A percentile compares a stretch with the other conserved stretches of the same genome.
phyloP scores from a whole-genome alignment of 306 rosid species.

The Malus asiatica region DNA sequence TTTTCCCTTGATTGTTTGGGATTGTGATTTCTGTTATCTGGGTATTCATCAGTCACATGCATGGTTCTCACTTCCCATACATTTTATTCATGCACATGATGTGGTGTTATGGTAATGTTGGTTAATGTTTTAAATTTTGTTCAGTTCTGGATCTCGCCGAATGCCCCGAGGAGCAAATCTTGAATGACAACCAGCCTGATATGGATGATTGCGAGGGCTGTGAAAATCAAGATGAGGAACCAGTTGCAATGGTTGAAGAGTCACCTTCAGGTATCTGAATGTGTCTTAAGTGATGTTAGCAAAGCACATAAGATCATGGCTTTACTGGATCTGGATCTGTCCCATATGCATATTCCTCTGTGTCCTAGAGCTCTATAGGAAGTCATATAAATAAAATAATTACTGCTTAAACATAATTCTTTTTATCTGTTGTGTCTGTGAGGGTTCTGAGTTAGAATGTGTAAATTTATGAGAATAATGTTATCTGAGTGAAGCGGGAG shows the following conservation, averaged over 20 bases:
- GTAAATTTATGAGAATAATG: neutral
- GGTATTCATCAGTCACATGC: neutral
- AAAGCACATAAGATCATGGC: neutral
- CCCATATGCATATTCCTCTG: neutral
- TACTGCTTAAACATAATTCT: neutral
- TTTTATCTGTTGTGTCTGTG: neutral
- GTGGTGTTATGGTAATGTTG: neutral
- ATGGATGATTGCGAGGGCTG: slow-evolving; percentile 57
- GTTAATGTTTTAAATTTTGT: neutral
- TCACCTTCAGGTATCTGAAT: slow-evolving; percentile 52
- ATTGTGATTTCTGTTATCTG: neutral
- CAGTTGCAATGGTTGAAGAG: slow-evolving; percentile 80
- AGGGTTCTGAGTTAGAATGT: neutral
- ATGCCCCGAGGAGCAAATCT: slow-evolving; percentile 73
- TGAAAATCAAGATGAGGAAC: slow-evolving; percentile 77
- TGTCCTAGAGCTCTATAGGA: neutral
- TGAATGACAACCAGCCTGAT: slow-evolving; percentile 69
- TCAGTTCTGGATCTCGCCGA: slow-evolving; percentile 50
- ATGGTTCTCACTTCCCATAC: neutral
- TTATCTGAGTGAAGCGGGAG: neutral
- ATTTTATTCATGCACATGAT: slow-evolving; percentile 7
- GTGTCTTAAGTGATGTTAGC: neutral
- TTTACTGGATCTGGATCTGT: neutral
- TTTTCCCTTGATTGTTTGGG: neutral
- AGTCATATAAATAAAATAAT: neutral